Evolutionary conservation across 805 yeast species (phyloP).

Genomic region (Sugiyamaella qingdaonensis): DNA sequence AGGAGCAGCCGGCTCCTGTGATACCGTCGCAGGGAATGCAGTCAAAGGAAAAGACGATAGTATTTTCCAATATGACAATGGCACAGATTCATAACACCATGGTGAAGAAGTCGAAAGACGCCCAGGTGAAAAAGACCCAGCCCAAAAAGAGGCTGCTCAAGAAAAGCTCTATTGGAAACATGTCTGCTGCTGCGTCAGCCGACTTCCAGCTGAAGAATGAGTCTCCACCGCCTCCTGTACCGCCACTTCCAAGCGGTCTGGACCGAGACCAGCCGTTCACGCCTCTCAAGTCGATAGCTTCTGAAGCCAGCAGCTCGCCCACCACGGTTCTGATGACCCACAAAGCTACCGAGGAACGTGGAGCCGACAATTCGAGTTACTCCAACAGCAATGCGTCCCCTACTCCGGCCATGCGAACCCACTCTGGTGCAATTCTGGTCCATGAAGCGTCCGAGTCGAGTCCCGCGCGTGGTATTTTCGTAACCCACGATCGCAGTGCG

Average conservation of each 20-base stretch:
- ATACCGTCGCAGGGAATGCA: neutral
- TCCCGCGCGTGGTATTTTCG: conserved; percentile 32
- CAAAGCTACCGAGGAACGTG: conserved; percentile 8
- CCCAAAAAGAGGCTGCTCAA: conserved; percentile 8
- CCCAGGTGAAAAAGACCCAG: neutral
- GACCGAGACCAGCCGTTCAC: conserved; percentile 6
- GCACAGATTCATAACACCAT: conserved; percentile 11
- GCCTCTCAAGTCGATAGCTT: conserved; percentile 1
- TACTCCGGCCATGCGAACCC: conserved; percentile 30
- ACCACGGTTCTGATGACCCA: conserved; percentile 14
- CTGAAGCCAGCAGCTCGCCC: conserved; percentile 9
- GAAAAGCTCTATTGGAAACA: conserved; percentile 2
- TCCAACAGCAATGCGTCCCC: conserved; percentile 21
- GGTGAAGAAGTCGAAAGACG: conserved; percentile 5
- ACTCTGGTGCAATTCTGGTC: conserved; percentile 26
- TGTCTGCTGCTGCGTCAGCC: neutral
- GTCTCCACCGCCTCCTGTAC: neutral
- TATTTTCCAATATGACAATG: conserved; percentile 11
- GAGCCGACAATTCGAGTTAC: neutral
- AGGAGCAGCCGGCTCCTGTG: conserved; percentile 1
- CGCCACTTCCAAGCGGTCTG: conserved; percentile 1
- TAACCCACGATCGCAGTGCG: conserved; percentile 7
- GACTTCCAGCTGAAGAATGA: neutral
- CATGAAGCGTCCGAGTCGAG: conserved; percentile 29
- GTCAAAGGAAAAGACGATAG: conserved; percentile 7